These are phyloP conservation scores for Oryza officinalis DNA, from an alignment of 176 grass and related monocot species.

Conservation along the genomic window DNA sequence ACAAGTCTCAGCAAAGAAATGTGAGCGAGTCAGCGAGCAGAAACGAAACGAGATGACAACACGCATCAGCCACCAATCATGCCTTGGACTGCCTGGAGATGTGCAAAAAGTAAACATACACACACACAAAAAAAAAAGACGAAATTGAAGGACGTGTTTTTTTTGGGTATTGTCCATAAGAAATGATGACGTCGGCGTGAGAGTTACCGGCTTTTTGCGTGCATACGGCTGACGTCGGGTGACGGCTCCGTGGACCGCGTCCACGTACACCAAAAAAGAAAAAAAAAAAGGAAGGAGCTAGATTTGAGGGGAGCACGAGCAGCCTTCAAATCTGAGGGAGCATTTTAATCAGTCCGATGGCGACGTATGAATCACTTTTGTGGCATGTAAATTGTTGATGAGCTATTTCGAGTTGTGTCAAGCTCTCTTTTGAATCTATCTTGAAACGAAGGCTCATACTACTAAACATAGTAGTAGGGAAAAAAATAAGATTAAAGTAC, in stretches of 20 bases:
- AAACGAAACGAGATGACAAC: neutral
- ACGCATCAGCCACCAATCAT: neutral
- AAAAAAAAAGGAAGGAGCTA: neutral
- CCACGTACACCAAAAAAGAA: neutral
- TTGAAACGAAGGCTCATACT: too few relatives aligned
- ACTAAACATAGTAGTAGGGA: too few relatives aligned
- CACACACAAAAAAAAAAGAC: neutral
- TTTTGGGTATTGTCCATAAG: neutral
- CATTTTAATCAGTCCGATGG: neutral
- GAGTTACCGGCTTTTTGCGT: neutral
- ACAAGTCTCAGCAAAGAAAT: neutral
- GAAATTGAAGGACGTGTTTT: neutral
- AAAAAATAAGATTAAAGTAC: too few relatives aligned
- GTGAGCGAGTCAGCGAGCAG: neutral
- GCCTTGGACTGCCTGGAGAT: too few relatives aligned
- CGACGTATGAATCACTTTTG: neutral
- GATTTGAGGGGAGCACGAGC: too few relatives aligned
- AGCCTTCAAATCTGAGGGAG: neutral
- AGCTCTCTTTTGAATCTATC: too few relatives aligned
- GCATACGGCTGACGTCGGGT: neutral
- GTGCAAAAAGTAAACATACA: neutral
- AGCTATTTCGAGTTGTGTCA: neutral
- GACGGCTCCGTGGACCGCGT: neutral
- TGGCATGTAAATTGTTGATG: neutral
- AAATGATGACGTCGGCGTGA: constrained; percentile 28